Conservation (phyloP, 2,329 filamentous ascomycete species). For the Calycina marina region DNA sequence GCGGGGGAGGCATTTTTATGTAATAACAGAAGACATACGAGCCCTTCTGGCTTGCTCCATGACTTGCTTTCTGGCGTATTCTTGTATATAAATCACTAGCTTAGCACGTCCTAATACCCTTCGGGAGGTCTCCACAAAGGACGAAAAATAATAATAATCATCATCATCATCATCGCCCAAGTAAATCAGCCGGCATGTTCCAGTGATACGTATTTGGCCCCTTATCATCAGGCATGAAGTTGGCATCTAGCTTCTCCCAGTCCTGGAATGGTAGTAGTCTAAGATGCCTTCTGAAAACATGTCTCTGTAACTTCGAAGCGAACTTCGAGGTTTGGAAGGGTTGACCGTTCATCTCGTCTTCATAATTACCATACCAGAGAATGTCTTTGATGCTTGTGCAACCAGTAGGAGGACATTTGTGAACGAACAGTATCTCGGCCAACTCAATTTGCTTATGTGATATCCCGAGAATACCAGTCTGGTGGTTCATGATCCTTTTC, state of each 20-base stretch:
- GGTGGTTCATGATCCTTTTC: conserved; percentile 42
- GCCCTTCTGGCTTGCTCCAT: too few relatives aligned
- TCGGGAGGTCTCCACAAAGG: too few relatives aligned
- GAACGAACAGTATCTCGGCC: conserved; percentile 41
- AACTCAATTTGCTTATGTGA: conserved; percentile 42
- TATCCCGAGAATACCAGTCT: conserved; percentile 39
- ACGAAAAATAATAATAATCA: too few relatives aligned
- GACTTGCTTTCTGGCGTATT: too few relatives aligned
- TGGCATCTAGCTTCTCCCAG: conserved; percentile 51
- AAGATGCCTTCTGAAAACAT: conserved; percentile 84
- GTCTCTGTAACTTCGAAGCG: conserved; percentile 65
- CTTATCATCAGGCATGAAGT: conserved; percentile 61
- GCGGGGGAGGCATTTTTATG: too few relatives aligned
- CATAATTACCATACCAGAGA: conserved; percentile 39
- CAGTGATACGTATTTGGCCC: conserved; percentile 62
- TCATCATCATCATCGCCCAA: too few relatives aligned
- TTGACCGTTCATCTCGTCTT: conserved; percentile 57
- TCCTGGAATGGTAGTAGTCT: conserved; percentile 66
- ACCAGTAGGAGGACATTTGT: conserved; percentile 27
- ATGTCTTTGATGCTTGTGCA: conserved; percentile 41
- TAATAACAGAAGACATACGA: too few relatives aligned
- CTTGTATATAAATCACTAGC: too few relatives aligned
- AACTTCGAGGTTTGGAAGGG: conserved; percentile 61
- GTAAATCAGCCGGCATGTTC: conserved; percentile 51
- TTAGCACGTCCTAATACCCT: too few relatives aligned